Conservation (phyloP, 1,284 basidiomycete genomes). For the Sutorius eximius region DNA sequence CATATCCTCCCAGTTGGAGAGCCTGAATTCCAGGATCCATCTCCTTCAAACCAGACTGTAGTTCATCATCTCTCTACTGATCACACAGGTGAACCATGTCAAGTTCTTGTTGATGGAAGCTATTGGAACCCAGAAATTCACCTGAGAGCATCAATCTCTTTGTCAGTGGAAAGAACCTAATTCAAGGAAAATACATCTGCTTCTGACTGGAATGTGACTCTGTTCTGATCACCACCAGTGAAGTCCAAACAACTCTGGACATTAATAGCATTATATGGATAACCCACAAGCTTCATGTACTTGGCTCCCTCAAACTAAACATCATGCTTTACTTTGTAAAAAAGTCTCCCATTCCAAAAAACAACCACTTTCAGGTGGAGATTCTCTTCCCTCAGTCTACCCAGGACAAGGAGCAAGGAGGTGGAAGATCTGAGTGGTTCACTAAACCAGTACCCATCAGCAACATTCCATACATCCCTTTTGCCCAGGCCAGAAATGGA, state of each 20-base stretch:
- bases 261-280: constrained; percentile 14
- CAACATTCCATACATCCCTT: constrained; percentile 5
- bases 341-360: constrained; percentile 5
- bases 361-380: constrained; percentile 10
- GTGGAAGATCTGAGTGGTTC: constrained; percentile 3
- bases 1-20: constrained; percentile 2
- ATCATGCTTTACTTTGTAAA: constrained; percentile 9
- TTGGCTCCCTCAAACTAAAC: background rate
- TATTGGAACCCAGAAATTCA: background rate
- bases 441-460: constrained; percentile 4
- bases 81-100: background rate
- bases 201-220: background rate
- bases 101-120: background rate
- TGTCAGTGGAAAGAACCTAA: background rate
- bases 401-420: background rate
- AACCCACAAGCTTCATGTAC: background rate
- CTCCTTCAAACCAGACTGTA: constrained; percentile 1
- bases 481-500: constrained; percentile 1
- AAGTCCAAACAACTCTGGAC: constrained; percentile 7
- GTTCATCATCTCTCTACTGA: background rate
- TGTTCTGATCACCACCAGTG: background rate
- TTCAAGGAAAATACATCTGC: constrained; percentile 8
- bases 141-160: background rate
- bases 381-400: constrained; percentile 6
- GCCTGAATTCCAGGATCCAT: background rate